Percentiles rank a stretch among this genome's conserved stretches.
Evolutionary conservation across 2,329 filamentous ascomycete species (phyloP).

Genomic region (Ophiocordyceps camponoti-leonardi): DNA sequence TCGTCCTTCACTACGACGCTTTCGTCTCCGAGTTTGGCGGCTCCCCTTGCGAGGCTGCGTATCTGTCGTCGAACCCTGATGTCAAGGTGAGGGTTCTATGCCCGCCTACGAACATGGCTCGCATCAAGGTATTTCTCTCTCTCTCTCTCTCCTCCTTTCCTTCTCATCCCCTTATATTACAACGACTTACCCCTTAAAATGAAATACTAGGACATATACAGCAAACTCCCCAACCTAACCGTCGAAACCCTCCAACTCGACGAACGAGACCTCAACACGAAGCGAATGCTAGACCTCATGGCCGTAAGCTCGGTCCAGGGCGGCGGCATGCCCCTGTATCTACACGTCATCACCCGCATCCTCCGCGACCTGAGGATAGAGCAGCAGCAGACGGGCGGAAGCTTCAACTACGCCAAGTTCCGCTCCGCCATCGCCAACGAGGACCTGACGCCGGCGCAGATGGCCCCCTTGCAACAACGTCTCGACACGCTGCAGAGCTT

Average conservation of each 20-base stretch:
- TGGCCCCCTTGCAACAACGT: conserved; percentile 26
- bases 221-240: conserved; percentile 20
- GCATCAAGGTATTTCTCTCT: conserved; percentile 14
- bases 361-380: conserved; percentile 35
- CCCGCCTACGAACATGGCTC: conserved; percentile 30
- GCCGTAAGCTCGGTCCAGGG: conserved; percentile 22
- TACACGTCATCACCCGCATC: conserved; percentile 36
- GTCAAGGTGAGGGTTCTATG: conserved; percentile 36
- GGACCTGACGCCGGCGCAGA: conserved; percentile 29
- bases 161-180: no score
- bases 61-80: conserved; percentile 23
- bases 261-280: conserved; percentile 34
- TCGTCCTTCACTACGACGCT: conserved; percentile 50
- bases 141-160: neutral
- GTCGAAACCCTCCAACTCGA: conserved; percentile 34
- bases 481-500: conserved; percentile 37
- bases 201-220: conserved; percentile 20
- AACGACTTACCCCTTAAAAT: no score
- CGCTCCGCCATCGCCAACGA: conserved; percentile 12
- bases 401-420: conserved; percentile 35
- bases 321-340: conserved; percentile 34
- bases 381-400: conserved; percentile 16
- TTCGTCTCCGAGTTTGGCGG: conserved; percentile 30
- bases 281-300: conserved; percentile 43
- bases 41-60: conserved; percentile 42